Evolutionary conservation across 306 rosid species (phyloP).

Genomic region (Vicia sativa): DNA sequence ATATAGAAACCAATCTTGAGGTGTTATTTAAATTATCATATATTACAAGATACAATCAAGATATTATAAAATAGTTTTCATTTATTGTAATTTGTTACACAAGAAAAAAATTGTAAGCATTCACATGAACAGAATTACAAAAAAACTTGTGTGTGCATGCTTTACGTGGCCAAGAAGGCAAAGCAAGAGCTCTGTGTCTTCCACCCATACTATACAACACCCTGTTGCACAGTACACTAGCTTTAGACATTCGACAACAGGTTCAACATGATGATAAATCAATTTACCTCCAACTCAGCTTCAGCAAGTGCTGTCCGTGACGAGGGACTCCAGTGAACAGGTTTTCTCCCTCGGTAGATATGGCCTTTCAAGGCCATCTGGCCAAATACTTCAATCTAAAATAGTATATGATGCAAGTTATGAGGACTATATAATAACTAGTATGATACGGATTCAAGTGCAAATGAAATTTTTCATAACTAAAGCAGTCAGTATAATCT

Average conservation of each 20-base stretch:
- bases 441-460: constrained; percentile 18
- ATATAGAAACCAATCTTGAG: constrained; percentile 5
- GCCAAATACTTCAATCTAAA: constrained; percentile 96
- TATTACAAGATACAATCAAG: neutral
- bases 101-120: constrained; percentile 13
- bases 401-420: constrained; percentile 36
- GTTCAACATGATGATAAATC: constrained; percentile 14
- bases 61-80: constrained; percentile 13
- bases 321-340: constrained; percentile 99
- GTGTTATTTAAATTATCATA: neutral
- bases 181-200: neutral
- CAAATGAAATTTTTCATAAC: constrained; percentile 11
- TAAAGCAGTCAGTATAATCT: constrained; percentile 25
- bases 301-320: constrained; percentile 99
- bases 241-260: neutral
- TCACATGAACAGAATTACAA: neutral
- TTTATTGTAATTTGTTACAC: constrained; percentile 6
- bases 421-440: constrained; percentile 14
- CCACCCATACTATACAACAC: constrained; percentile 21
- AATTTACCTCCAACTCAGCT: constrained; percentile 94
- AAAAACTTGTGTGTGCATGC: neutral
- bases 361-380: constrained; percentile 92
- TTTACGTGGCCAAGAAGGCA: neutral
- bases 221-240: constrained; percentile 21
- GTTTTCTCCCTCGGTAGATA: constrained; percentile 95